Evolutionary conservation across 2,329 filamentous ascomycete genomes (phyloP).

Genomic region (Epichloe aotearoae): DNA sequence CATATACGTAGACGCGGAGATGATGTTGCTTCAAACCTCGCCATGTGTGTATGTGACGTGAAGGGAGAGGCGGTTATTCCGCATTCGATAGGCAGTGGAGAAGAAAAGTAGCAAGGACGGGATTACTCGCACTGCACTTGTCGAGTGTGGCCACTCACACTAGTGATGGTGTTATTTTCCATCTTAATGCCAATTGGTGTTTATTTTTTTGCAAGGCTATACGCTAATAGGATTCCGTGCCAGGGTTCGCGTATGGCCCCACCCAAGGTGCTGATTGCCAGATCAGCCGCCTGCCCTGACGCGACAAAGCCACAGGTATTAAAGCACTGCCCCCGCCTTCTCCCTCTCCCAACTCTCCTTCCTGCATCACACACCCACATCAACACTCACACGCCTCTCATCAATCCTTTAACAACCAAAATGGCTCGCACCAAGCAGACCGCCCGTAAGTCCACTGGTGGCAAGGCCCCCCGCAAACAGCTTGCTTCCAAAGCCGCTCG

Average conservation of each 20-base stretch:
- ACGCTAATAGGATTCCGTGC: conserved; percentile 3
- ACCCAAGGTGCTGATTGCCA: conserved; percentile 12
- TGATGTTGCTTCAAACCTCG: no score
- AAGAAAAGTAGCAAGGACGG: not conserved
- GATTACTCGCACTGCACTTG: not conserved
- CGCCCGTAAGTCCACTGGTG: conserved; percentile 65
- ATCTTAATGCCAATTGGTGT: not conserved
- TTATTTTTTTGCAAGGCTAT: not conserved
- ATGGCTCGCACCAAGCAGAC: conserved; percentile 57
- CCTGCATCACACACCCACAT: conserved; percentile 26
- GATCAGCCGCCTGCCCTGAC: conserved; percentile 24
- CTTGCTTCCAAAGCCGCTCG: conserved; percentile 95
- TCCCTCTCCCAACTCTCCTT: conserved; percentile 22
- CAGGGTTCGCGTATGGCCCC: conserved; percentile 13
- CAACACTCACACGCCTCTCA: conserved; percentile 13
- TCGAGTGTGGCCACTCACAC: not conserved
- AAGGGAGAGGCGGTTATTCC: not conserved
- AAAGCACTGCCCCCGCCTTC: conserved; percentile 31
- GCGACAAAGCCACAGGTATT: conserved; percentile 23
- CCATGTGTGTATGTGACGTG: not conserved
- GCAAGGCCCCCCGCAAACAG: conserved; percentile 82
- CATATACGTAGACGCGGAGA: no score
- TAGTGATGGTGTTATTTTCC: not conserved
- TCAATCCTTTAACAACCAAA: conserved; percentile 23
- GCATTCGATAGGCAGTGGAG: not conserved